phyloP scores from a whole-genome alignment of 495 filamentous ascomycete genomes.

The Aspergillus homomorphus region DNA sequence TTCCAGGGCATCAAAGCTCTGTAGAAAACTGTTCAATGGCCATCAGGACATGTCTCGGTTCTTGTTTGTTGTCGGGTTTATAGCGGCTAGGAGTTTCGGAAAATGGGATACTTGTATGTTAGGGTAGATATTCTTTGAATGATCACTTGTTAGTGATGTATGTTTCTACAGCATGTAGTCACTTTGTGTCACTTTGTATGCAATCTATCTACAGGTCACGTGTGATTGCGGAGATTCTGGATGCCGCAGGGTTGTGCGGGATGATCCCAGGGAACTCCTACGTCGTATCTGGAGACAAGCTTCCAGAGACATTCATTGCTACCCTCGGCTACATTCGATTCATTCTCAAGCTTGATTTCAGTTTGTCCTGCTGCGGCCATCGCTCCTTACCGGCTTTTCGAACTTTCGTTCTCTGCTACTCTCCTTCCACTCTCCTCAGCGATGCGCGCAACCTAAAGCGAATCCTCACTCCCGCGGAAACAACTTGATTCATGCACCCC shows the following conservation, averaged over 20 bases:
- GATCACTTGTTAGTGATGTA: no score
- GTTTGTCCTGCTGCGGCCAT: background rate
- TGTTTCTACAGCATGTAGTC: background rate
- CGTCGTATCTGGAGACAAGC: background rate
- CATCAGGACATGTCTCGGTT: background rate
- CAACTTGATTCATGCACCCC: conserved; percentile 80
- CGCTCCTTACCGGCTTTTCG: conserved; percentile 9
- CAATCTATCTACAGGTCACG: conserved; percentile 14
- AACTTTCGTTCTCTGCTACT: conserved; percentile 2
- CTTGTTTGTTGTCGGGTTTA: background rate
- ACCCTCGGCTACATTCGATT: no score
- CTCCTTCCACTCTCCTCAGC: conserved; percentile 14
- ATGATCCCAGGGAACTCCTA: no score
- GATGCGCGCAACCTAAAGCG: conserved; percentile 37
- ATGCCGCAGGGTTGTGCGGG: background rate
- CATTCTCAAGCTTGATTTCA: background rate
- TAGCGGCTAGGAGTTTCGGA: conserved; percentile 2
- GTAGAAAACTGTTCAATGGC: conserved; percentile 32
- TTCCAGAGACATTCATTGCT: conserved; percentile 3
- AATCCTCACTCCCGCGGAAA: conserved; percentile 22
- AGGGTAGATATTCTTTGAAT: background rate
- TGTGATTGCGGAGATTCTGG: conserved; percentile 12
- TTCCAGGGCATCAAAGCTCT: conserved; percentile 84
- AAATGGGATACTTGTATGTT: conserved; percentile 2
- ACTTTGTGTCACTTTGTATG: background rate